These are phyloP conservation scores for Aspergillus steynii DNA, from an alignment of 495 filamentous ascomycete species.

Conservation along the genomic window DNA sequence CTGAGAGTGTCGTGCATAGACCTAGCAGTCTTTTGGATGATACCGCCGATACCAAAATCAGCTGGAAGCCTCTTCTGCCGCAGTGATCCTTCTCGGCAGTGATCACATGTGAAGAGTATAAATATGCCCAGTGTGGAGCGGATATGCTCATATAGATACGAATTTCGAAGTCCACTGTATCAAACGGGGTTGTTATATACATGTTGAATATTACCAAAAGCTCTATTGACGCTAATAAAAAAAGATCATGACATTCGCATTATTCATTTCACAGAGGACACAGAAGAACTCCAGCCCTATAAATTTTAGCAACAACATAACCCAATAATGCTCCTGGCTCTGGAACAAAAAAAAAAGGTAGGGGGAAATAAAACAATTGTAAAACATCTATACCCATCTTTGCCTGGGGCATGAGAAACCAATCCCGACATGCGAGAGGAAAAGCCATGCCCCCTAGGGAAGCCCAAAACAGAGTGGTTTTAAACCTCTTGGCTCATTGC, in stretches of 20 bases:
- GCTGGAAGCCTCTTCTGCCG: slow-evolving; percentile 39
- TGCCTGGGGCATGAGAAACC: slow-evolving; percentile 28
- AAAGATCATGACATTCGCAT: background rate
- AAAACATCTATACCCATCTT: slow-evolving; percentile 9
- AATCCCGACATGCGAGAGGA: slow-evolving; percentile 29
- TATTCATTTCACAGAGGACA: background rate
- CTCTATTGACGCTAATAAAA: background rate
- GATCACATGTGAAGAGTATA: background rate
- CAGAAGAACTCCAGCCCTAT: background rate
- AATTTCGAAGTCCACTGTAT: background rate
- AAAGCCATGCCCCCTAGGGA: slow-evolving; percentile 33
- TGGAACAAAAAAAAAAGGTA: background rate
- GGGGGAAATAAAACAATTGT: background rate
- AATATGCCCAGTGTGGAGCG: background rate
- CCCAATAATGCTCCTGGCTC: background rate
- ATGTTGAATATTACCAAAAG: background rate
- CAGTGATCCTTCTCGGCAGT: slow-evolving; percentile 5
- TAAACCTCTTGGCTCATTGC: background rate
- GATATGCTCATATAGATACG: background rate
- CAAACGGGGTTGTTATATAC: background rate
- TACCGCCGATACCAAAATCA: slow-evolving; percentile 23
- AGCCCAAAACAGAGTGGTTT: slow-evolving; percentile 1
- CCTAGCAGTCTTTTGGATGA: slow-evolving; percentile 27
- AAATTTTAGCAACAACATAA: background rate
- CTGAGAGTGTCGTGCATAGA: background rate